Percentiles rank a stretch among this genome's conserved stretches.
phyloP scores from a whole-genome alignment of 176 grass and related monocot genomes.

The Melocanna baccifera region DNA sequence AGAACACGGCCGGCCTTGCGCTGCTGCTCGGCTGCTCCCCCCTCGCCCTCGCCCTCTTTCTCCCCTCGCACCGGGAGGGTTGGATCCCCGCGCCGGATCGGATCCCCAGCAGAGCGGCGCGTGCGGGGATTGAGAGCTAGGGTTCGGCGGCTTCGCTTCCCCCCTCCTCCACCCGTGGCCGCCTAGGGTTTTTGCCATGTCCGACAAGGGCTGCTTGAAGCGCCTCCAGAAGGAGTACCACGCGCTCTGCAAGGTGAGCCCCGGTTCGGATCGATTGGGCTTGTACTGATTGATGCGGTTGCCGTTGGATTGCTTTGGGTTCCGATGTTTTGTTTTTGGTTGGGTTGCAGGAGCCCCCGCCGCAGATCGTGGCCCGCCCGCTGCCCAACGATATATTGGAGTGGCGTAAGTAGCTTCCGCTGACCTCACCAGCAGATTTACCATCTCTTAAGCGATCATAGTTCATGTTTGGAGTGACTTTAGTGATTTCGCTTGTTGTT shows the following conservation, averaged over 20 bases:
- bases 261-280: neutral
- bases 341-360: conserved; percentile 72
- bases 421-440: conserved; percentile 1
- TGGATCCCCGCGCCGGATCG: neutral
- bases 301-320: neutral
- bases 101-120: conserved; percentile 24
- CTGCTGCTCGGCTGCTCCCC: neutral
- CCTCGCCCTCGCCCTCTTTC: neutral
- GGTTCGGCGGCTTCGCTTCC: neutral
- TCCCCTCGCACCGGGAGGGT: neutral
- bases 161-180: neutral
- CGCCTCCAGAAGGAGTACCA: conserved; percentile 99
- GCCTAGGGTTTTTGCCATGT: conserved; percentile 52
- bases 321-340: neutral
- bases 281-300: neutral
- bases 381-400: conserved; percentile 92
- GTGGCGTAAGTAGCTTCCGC: conserved; percentile 72
- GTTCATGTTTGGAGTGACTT: neutral
- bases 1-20: conserved; percentile 19
- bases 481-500: neutral
- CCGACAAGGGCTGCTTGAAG: conserved; percentile 87
- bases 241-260: conserved; percentile 84
- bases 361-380: conserved; percentile 94
- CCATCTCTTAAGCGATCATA: neutral
- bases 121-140: neutral